Conservation (phyloP, 2,329 filamentous ascomycete genomes). For the Paramyrothecium sp. region DNA sequence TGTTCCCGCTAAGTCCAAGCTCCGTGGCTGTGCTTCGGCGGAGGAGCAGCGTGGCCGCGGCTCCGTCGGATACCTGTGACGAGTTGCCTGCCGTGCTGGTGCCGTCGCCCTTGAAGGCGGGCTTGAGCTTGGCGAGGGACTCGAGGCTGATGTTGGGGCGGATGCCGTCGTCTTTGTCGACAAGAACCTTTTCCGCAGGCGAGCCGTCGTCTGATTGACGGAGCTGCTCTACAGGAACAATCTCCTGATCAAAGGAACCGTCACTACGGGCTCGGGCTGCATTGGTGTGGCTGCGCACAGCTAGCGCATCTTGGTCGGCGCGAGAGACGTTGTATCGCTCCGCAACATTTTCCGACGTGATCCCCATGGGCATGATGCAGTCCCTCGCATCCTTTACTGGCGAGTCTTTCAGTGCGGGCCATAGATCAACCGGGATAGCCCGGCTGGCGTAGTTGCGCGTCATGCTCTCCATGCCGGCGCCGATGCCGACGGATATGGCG, state of each 20-base stretch:
- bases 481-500: constrained; percentile 70
- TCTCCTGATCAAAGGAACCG: constrained; percentile 73
- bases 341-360: constrained; percentile 90
- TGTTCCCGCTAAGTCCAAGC: constrained; percentile 65
- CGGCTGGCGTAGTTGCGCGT: constrained; percentile 79
- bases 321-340: constrained; percentile 69
- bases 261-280: constrained; percentile 66
- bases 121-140: constrained; percentile 74
- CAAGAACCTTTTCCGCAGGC: constrained; percentile 55
- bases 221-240: constrained; percentile 71
- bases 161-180: constrained; percentile 79
- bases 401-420: constrained; percentile 67
- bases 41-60: constrained; percentile 80
- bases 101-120: constrained; percentile 74
- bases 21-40: constrained; percentile 69
- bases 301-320: constrained; percentile 78
- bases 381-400: constrained; percentile 68
- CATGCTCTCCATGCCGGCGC: constrained; percentile 94
- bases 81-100: constrained; percentile 81
- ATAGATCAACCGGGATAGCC: constrained; percentile 77
- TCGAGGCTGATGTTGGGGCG: constrained; percentile 65
- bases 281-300: constrained; percentile 68
- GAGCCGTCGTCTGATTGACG: constrained; percentile 60
- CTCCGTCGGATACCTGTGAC: constrained; percentile 83
- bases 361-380: constrained; percentile 91